phyloP scores from a whole-genome alignment of 345 rosid genomes.

The Populus nigra region DNA sequence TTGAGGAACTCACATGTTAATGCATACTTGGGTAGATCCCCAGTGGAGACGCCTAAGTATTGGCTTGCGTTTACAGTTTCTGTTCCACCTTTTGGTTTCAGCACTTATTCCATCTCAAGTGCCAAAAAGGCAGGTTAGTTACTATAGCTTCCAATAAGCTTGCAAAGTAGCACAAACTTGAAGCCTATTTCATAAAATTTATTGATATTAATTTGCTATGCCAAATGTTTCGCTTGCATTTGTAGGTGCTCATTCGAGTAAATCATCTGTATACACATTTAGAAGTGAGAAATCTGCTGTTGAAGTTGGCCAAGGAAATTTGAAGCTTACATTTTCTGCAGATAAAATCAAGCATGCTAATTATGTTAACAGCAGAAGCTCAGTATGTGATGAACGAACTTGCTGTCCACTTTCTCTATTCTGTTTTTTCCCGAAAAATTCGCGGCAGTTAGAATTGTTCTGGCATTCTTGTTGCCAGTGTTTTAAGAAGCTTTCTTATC shows the following conservation, averaged over 20 bases:
- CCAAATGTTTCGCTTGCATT: slow-evolving; percentile 17
- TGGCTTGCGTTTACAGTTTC: slow-evolving; percentile 81
- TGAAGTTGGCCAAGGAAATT: slow-evolving; percentile 68
- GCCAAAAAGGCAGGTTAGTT: slow-evolving; percentile 59
- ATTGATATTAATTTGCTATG: slow-evolving; percentile 2
- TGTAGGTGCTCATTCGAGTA: slow-evolving; percentile 53
- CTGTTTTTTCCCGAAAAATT: neutral
- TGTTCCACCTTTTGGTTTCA: slow-evolving; percentile 91
- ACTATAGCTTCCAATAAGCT: slow-evolving; percentile 13
- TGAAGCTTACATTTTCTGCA: slow-evolving; percentile 61
- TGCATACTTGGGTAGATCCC: slow-evolving; percentile 69
- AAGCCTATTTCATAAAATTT: slow-evolving; percentile 13
- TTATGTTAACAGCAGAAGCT: slow-evolving; percentile 57
- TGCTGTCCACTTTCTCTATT: neutral
- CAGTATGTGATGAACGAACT: slow-evolving; percentile 39
- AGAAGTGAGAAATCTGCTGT: slow-evolving; percentile 40
- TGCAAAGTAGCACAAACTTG: slow-evolving; percentile 20
- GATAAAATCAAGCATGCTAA: slow-evolving; percentile 39
- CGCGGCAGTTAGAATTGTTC: slow-evolving; percentile 3
- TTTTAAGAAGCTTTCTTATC: neutral
- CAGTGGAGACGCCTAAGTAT: slow-evolving; percentile 59
- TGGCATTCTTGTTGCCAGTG: neutral
- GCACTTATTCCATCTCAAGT: slow-evolving; percentile 65
- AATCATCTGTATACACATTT: slow-evolving; percentile 48
- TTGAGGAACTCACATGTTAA: slow-evolving; percentile 64